A percentile compares a stretch with the other conserved stretches of the same genome.
Conservation (phyloP, 1,284 basidiomycete genomes). For the Schizophyllum amplum region DNA sequence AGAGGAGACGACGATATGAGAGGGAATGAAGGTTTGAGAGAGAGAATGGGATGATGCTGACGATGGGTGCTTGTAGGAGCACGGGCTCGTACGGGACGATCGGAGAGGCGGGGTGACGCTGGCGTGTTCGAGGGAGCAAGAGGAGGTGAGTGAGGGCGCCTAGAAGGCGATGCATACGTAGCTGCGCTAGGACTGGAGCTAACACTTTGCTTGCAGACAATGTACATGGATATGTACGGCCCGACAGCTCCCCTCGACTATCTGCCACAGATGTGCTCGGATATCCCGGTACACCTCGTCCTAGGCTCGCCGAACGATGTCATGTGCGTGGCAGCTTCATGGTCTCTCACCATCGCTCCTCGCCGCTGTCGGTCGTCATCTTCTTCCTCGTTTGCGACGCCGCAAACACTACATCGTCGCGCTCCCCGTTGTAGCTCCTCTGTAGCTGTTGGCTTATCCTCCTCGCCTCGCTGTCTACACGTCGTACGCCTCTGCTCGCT, state of each 20-base stretch:
- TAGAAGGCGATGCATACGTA: no score
- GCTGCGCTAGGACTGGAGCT: neutral
- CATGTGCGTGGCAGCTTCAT: slow-evolving; percentile 27
- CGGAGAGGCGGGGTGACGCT: slow-evolving; percentile 34
- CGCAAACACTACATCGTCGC: no score
- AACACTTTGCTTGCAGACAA: slow-evolving; percentile 23
- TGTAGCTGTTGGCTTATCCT: no score
- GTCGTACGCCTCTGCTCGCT: no score
- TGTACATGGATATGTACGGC: slow-evolving; percentile 43
- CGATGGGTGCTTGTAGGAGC: slow-evolving; percentile 23
- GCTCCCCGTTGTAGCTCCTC: no score
- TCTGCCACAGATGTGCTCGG: slow-evolving; percentile 29
- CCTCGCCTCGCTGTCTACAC: no score
- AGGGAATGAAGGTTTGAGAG: no score
- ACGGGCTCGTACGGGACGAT: slow-evolving; percentile 31
- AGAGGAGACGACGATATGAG: no score
- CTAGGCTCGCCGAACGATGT: slow-evolving; percentile 42
- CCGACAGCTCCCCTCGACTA: slow-evolving; percentile 38
- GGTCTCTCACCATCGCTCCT: no score
- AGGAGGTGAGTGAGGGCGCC: slow-evolving; percentile 35
- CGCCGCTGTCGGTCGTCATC: no score
- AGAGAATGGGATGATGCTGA: neutral
- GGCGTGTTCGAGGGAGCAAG: slow-evolving; percentile 48
- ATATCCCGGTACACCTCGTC: slow-evolving; percentile 40
- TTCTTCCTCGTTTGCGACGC: no score